phyloP scores from a whole-genome alignment of 208 protist species.

The Angomonas ambiguus region DNA sequence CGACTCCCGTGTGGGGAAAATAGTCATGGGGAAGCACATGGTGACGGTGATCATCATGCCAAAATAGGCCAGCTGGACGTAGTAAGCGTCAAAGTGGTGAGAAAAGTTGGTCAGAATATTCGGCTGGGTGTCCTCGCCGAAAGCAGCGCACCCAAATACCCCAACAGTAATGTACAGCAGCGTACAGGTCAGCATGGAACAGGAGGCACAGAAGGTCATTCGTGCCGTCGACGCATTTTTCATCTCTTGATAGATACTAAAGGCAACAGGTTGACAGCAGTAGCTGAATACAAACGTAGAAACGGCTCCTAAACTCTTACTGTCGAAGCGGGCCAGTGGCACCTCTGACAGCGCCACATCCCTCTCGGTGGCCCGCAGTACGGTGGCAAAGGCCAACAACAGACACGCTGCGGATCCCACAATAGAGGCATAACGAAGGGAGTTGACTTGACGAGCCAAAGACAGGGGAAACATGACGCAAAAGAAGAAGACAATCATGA shows the following conservation, averaged over 20 bases:
- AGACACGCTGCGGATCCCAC: slow-evolving; percentile 56
- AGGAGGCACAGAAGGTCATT: slow-evolving; percentile 50
- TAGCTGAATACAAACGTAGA: slow-evolving; percentile 75
- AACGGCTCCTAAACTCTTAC: slow-evolving; percentile 33
- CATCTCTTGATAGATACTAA: slow-evolving; percentile 72
- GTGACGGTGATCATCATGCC: slow-evolving; percentile 68
- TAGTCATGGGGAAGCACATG: slow-evolving; percentile 81
- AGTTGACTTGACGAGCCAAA: slow-evolving; percentile 52
- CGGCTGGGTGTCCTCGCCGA: slow-evolving; percentile 42
- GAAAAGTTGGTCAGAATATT: slow-evolving; percentile 80
- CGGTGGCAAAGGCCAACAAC: slow-evolving; percentile 43
- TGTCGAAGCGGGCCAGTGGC: slow-evolving; percentile 27
- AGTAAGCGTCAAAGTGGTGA: slow-evolving; percentile 31
- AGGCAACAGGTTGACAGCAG: slow-evolving; percentile 78
- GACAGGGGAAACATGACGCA: slow-evolving; percentile 81
- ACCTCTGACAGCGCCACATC: neutral
- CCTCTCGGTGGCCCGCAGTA: slow-evolving; percentile 8
- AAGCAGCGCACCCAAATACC: slow-evolving; percentile 60
- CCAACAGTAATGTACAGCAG: slow-evolving; percentile 64
- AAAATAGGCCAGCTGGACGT: slow-evolving; percentile 56
- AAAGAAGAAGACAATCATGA: slow-evolving; percentile 71
- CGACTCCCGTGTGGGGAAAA: slow-evolving; percentile 75
- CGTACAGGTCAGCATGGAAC: slow-evolving; percentile 56
- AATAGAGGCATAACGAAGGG: slow-evolving; percentile 71
- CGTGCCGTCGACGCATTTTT: slow-evolving; percentile 33